Evolutionary conservation across 1,284 basidiomycete genomes (phyloP).

Genomic region (Malassezia equina): DNA sequence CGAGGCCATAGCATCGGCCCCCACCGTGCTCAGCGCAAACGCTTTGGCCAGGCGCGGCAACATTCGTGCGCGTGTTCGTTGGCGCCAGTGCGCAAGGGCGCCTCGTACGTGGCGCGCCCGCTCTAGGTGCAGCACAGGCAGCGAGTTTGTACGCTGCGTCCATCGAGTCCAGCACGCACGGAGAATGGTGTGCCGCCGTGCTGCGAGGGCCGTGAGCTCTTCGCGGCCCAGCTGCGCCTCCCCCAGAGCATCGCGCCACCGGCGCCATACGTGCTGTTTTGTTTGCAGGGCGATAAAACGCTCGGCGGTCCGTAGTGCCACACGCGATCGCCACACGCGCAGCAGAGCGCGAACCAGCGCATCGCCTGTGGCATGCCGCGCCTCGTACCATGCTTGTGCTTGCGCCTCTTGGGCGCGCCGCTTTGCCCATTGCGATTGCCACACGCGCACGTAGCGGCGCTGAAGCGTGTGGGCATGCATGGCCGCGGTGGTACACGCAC

Average conservation of each 20-base stretch:
- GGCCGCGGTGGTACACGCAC: background rate
- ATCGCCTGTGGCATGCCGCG: background rate
- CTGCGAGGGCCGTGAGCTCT: constrained; percentile 1
- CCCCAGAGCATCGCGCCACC: constrained; percentile 4
- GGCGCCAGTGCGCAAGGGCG: background rate
- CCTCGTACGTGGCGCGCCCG: background rate
- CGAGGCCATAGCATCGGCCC: background rate
- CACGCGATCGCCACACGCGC: background rate
- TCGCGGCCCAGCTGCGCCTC: constrained; percentile 1
- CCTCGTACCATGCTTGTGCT: background rate
- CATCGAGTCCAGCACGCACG: constrained; percentile 6
- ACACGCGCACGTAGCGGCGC: background rate
- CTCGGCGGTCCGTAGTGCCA: background rate
- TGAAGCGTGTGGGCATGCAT: background rate
- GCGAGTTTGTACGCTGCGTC: background rate
- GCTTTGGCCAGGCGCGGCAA: background rate
- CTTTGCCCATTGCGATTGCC: background rate
- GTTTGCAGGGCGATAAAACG: background rate
- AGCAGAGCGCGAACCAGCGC: background rate
- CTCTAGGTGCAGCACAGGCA: constrained; percentile 1
- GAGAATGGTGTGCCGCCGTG: constrained; percentile 3
- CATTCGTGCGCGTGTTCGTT: background rate
- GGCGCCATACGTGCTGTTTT: background rate
- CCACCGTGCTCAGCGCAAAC: background rate
- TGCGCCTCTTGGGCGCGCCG: background rate